Conservation (phyloP, 805 yeast genomes). For the Maudiozyma serrabonitensis region DNA sequence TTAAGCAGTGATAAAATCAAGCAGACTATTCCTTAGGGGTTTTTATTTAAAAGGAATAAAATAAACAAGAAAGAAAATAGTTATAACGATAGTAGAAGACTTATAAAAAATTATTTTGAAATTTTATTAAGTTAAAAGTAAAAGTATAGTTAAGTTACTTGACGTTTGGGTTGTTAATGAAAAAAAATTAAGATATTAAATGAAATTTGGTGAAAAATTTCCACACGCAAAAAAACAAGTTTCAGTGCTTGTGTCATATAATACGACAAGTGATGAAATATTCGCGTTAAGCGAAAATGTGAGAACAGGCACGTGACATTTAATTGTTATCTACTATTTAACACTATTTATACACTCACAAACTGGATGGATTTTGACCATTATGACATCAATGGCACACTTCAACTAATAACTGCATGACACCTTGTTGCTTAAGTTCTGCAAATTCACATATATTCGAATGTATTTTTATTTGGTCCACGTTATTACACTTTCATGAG, state of each 20-base stretch:
- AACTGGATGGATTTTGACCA: too few species aligned
- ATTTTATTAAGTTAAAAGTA: background rate
- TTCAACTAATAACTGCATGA: too few species aligned
- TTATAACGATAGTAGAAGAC: background rate
- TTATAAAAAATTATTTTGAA: background rate
- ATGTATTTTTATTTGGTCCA: too few species aligned
- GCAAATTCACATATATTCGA: too few species aligned
- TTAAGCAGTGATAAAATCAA: slow-evolving; percentile 25
- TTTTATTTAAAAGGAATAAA: background rate
- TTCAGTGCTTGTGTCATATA: slow-evolving; percentile 11
- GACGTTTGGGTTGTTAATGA: too few species aligned
- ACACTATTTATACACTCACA: too few species aligned
- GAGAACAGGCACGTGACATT: background rate
- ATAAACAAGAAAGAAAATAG: background rate
- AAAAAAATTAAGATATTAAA: too few species aligned
- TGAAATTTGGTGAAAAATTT: background rate
- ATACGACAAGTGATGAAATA: slow-evolving; percentile 10
- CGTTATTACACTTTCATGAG: too few species aligned
- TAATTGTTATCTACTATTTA: too few species aligned
- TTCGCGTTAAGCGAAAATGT: slow-evolving; percentile 6
- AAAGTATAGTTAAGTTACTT: background rate
- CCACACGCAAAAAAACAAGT: background rate
- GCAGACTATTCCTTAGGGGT: slow-evolving; percentile 32
- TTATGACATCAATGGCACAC: too few species aligned
- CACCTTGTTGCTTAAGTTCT: too few species aligned